Evolutionary conservation across 2,329 filamentous ascomycete genomes (phyloP).

Genomic region (Arthroderma sp.): DNA sequence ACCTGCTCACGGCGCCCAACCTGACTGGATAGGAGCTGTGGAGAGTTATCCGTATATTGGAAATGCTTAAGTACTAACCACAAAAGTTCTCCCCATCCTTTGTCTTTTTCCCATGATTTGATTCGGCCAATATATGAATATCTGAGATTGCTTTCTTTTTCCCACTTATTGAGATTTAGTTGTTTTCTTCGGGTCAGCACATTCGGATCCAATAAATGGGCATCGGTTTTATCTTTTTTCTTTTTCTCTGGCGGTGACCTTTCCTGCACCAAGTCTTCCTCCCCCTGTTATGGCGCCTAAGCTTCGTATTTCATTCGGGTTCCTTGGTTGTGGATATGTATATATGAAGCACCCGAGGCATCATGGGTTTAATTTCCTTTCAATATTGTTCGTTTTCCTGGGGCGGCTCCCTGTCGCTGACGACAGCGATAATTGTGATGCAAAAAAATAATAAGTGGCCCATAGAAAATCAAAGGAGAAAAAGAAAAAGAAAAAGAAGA

Average conservation of each 20-base stretch:
- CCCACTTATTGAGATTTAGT: not conserved
- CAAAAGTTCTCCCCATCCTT: not conserved
- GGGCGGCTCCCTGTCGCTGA: not conserved
- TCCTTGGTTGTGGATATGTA: not conserved
- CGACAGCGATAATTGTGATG: not conserved
- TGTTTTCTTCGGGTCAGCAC: not conserved
- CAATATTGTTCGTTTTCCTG: not conserved
- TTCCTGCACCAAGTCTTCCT: not conserved
- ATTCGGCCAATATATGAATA: not conserved
- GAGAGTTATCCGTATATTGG: not conserved
- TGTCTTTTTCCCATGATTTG: not conserved
- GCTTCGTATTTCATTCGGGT: not conserved
- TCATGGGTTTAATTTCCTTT: too few relatives aligned
- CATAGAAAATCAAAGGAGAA: not conserved
- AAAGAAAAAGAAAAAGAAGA: not conserved
- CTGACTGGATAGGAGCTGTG: conserved; percentile 6
- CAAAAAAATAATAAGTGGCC: not conserved
- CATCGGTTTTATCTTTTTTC: not conserved
- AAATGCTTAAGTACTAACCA: not conserved
- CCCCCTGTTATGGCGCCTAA: not conserved
- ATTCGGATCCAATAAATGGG: not conserved
- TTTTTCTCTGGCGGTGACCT: not conserved
- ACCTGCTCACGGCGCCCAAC: not conserved
- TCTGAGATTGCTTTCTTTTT: not conserved
- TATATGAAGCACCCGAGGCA: not conserved